Evolutionary conservation across 2,329 filamentous ascomycete species (phyloP).

Genomic region (Clarireedia monteithiana): DNA sequence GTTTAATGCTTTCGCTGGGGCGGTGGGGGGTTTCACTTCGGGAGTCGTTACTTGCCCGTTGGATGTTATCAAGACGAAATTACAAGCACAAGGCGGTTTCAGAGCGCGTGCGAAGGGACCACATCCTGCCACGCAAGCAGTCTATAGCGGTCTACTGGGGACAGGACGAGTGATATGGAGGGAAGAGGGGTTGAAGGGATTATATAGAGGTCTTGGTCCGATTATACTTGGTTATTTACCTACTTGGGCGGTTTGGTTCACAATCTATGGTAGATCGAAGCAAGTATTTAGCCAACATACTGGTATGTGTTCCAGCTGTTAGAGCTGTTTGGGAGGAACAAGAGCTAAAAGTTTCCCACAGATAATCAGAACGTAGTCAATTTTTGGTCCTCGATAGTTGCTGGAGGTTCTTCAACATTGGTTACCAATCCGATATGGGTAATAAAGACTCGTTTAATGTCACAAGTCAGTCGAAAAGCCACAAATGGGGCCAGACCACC

Average conservation of each 20-base stretch:
- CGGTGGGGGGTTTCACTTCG: slow-evolving; percentile 83
- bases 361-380: slow-evolving; percentile 72
- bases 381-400: slow-evolving; percentile 83
- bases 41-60: slow-evolving; percentile 93
- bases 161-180: slow-evolving; percentile 79
- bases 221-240: slow-evolving; percentile 94
- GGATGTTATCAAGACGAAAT: slow-evolving; percentile 97
- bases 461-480: slow-evolving; percentile 61
- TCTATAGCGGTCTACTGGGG: slow-evolving; percentile 82
- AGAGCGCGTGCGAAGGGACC: slow-evolving; percentile 22
- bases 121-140: slow-evolving; percentile 35
- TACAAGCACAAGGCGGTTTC: slow-evolving; percentile 92
- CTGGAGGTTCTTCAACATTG: slow-evolving; percentile 86
- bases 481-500: slow-evolving; percentile 52
- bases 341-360: slow-evolving; percentile 29
- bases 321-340: not conserved
- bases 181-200: slow-evolving; percentile 79
- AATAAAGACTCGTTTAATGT: slow-evolving; percentile 97
- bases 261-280: slow-evolving; percentile 88
- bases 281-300: slow-evolving; percentile 60
- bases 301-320: slow-evolving; percentile 37
- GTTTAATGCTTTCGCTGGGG: slow-evolving; percentile 81
- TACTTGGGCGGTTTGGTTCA: slow-evolving; percentile 98
- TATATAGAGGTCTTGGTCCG: slow-evolving; percentile 89
- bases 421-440: slow-evolving; percentile 99